Conservation (phyloP, 2,329 filamentous ascomycete genomes). For the Cercospora beticola region DNA sequence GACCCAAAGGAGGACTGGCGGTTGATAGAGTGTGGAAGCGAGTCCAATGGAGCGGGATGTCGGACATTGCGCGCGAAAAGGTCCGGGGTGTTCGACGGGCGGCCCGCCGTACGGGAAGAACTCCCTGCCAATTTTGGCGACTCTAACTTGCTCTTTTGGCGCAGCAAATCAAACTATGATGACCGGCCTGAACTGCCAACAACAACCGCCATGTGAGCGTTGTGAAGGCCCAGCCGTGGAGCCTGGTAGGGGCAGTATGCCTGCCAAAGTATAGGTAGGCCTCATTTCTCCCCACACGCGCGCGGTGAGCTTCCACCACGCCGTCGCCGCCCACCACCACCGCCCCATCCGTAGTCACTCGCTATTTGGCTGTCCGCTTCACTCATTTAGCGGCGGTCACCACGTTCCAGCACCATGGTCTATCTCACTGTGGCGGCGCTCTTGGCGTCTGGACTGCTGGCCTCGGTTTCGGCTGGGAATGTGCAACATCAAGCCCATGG, state of each 20-base stretch:
- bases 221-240: slow-evolving; percentile 3
- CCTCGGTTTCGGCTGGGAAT: slow-evolving; percentile 23
- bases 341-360: slow-evolving; percentile 19
- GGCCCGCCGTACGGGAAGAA: background rate
- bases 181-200: slow-evolving; percentile 9
- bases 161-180: slow-evolving; percentile 18
- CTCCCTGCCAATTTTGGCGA: slow-evolving; percentile 8
- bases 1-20: background rate
- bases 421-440: slow-evolving; percentile 20
- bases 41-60: slow-evolving; percentile 9
- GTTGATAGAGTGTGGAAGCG: background rate
- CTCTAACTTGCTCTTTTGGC: background rate
- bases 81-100: background rate
- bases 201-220: slow-evolving; percentile 8
- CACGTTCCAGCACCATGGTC: slow-evolving; percentile 24
- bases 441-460: slow-evolving; percentile 22
- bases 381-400: slow-evolving; percentile 30
- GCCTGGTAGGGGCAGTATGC: slow-evolving; percentile 16
- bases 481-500: slow-evolving; percentile 20
- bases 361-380: slow-evolving; percentile 27
- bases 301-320: slow-evolving; percentile 5
- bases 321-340: slow-evolving; percentile 11
- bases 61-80: slow-evolving; percentile 5
- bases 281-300: slow-evolving; percentile 12
- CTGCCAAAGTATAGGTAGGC: slow-evolving; percentile 17